phyloP scores from a whole-genome alignment of 2,329 filamentous ascomycete genomes.

The Pleurostoma richardsiae region DNA sequence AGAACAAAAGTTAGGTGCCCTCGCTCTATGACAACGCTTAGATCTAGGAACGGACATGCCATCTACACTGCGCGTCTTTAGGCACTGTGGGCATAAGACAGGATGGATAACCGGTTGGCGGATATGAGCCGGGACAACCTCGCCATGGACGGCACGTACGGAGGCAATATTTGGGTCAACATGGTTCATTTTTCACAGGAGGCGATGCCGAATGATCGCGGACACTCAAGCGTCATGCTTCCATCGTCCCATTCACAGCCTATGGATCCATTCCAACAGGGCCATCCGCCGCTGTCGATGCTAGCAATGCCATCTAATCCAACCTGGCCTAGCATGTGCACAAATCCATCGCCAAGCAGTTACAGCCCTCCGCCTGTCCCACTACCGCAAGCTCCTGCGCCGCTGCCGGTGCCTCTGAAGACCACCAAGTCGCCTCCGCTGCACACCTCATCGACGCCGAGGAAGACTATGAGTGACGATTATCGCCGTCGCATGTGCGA shows the following conservation, averaged over 20 bases:
- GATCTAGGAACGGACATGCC: too few species aligned
- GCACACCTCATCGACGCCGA: constrained; percentile 57
- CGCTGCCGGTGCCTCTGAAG: constrained; percentile 46
- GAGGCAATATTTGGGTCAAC: too few species aligned
- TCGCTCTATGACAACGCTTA: too few species aligned
- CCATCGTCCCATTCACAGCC: constrained; percentile 56
- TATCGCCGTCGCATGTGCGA: constrained; percentile 91
- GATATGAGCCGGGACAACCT: too few species aligned
- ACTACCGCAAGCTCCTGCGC: constrained; percentile 39
- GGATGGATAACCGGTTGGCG: too few species aligned
- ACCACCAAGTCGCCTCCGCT: constrained; percentile 41
- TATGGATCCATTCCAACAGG: constrained; percentile 49
- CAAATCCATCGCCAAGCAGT: constrained; percentile 52
- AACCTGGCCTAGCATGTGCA: constrained; percentile 78
- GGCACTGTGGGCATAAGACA: too few species aligned
- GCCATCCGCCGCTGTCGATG: constrained; percentile 39
- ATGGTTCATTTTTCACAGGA: too few species aligned
- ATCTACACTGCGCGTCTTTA: too few species aligned
- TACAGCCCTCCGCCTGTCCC: constrained; percentile 53
- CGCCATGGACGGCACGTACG: too few species aligned
- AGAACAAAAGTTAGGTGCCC: too few species aligned
- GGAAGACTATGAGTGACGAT: constrained; percentile 85
- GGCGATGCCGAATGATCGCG: too few species aligned
- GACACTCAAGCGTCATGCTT: constrained; percentile 31
- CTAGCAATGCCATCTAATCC: constrained; percentile 64